Conservation (phyloP, 768 basidiomycete genomes). For the Mycena vitilis region DNA sequence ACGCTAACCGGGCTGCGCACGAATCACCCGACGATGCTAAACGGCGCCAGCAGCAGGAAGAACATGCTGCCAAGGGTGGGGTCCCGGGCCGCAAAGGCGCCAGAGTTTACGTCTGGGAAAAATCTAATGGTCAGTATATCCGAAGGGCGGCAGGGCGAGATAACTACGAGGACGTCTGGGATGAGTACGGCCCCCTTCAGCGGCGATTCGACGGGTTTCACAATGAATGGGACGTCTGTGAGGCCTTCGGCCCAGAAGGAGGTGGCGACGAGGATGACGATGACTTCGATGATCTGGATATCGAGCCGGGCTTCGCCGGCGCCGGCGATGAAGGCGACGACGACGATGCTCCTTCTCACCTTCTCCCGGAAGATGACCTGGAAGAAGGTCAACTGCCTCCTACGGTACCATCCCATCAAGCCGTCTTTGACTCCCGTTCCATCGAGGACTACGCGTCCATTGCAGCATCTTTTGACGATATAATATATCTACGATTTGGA, state of each 20-base stretch:
- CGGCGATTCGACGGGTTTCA: slow-evolving; percentile 10
- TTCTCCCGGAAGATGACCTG: not conserved
- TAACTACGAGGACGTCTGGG: not conserved
- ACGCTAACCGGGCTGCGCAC: not conserved
- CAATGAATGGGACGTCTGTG: slow-evolving; percentile 19
- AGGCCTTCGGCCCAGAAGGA: not conserved
- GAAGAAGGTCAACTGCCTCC: not conserved
- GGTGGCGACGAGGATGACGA: not conserved
- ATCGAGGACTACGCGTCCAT: not conserved
- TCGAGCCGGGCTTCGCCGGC: not conserved
- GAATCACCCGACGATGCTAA: not conserved
- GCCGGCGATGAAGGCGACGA: not conserved
- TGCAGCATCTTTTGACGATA: not conserved
- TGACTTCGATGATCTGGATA: not conserved
- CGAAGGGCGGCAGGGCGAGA: not conserved
- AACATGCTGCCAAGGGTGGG: not conserved
- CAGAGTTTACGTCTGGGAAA: slow-evolving; percentile 14
- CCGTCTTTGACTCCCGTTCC: not conserved
- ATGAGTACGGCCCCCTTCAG: slow-evolving; percentile 1
- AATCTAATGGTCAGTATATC: not conserved
- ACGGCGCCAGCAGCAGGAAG: not conserved
- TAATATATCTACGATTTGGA: not conserved
- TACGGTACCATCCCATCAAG: not conserved
- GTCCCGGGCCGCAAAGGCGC: slow-evolving; percentile 2
- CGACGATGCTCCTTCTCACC: not conserved